Conservation (phyloP, 495 filamentous ascomycete species). For the Lasiosphaeria hispida region DNA sequence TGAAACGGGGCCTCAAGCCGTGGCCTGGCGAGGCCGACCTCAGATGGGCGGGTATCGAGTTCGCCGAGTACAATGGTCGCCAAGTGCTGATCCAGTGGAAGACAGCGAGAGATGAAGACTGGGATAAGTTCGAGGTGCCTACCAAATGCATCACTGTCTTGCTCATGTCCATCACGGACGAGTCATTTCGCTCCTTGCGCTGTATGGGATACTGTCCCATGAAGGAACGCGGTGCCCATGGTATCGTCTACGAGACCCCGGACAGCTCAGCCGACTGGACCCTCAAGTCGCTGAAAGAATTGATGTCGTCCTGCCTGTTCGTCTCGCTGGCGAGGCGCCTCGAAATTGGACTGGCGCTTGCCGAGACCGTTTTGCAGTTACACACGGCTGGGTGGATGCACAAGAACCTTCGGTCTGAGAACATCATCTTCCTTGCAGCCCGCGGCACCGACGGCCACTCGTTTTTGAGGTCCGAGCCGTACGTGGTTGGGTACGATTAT, state of each 20-base stretch:
- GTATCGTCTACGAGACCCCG: slow-evolving; percentile 11
- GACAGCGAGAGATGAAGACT: slow-evolving; percentile 7
- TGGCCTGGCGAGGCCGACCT: too few species aligned
- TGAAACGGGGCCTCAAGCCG: too few species aligned
- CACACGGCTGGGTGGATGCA: slow-evolving; percentile 42
- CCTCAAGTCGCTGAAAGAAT: slow-evolving; percentile 12
- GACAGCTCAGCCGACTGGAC: slow-evolving; percentile 9
- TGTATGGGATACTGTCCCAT: slow-evolving; percentile 19
- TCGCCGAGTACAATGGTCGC: background rate
- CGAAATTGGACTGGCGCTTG: slow-evolving; percentile 25
- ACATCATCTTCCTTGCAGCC: slow-evolving; percentile 34
- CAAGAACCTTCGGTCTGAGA: slow-evolving; percentile 37
- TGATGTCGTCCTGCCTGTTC: slow-evolving; percentile 2
- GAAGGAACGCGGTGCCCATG: slow-evolving; percentile 10
- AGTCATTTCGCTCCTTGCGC: slow-evolving; percentile 19
- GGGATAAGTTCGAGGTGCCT: slow-evolving; percentile 12
- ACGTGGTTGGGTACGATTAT: slow-evolving; percentile 37
- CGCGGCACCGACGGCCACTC: slow-evolving; percentile 1
- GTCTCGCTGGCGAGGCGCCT: slow-evolving; percentile 10
- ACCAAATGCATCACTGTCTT: slow-evolving; percentile 22
- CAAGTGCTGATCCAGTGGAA: slow-evolving; percentile 29
- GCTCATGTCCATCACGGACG: slow-evolving; percentile 15
- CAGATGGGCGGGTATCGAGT: slow-evolving; percentile 4
- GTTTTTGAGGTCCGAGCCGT: slow-evolving; percentile 22
- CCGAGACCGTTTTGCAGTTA: slow-evolving; percentile 35